phyloP scores from a whole-genome alignment of 495 filamentous ascomycete genomes.

The Penicillium canariense region DNA sequence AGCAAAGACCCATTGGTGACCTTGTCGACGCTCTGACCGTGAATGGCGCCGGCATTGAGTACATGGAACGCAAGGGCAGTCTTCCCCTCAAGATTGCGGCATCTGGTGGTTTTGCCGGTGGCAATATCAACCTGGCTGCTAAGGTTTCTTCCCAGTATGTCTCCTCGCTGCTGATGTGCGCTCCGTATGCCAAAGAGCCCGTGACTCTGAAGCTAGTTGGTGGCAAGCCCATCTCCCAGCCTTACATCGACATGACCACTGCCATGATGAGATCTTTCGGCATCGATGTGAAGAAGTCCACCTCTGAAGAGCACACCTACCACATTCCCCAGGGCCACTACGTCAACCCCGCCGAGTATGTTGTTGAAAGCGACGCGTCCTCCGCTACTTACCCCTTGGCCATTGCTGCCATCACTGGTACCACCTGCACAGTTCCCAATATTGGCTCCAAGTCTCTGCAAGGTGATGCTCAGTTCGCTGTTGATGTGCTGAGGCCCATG shows the following conservation, averaged over 20 bases:
- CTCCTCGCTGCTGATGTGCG: constrained; percentile 93
- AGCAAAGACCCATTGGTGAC: constrained; percentile 86
- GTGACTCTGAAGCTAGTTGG: constrained; percentile 88
- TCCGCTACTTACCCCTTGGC: constrained; percentile 96
- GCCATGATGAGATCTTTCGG: constrained; percentile 97
- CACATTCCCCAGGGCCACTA: constrained; percentile 87
- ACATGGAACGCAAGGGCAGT: constrained; percentile 72
- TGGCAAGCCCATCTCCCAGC: constrained; percentile 93
- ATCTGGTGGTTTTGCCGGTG: constrained; percentile 82
- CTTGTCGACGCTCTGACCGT: constrained; percentile 86
- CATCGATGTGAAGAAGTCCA: constrained; percentile 70
- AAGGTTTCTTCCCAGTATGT: constrained; percentile 98
- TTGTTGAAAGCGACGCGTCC: constrained; percentile 95
- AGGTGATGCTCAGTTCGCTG: constrained; percentile 92
- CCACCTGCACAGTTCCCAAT: constrained; percentile 92
- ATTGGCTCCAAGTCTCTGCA: constrained; percentile 90
- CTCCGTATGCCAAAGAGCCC: constrained; percentile 90
- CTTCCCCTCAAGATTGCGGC: constrained; percentile 82
- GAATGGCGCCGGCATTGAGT: constrained; percentile 81
- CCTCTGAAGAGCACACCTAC: constrained; percentile 82
- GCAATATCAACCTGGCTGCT: constrained; percentile 85
- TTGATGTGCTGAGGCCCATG: constrained; percentile 90
- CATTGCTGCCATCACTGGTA: constrained; percentile 91
- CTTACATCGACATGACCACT: constrained; percentile 98
- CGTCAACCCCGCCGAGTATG: constrained; percentile 80